Evolutionary conservation across 331 rosid species (phyloP).

Genomic region (Quercus phellos): DNA sequence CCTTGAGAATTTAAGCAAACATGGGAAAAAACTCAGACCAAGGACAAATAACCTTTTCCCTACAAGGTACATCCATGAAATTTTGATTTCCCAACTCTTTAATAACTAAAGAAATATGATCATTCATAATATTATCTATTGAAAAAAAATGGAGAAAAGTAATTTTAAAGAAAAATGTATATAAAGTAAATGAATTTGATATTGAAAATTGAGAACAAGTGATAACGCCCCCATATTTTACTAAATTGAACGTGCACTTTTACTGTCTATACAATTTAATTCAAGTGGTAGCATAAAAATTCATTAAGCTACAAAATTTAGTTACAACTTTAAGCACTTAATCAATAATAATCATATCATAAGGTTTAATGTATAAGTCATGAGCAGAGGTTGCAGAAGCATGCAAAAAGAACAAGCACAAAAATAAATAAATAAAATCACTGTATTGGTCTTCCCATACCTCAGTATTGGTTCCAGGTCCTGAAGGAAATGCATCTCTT

Average conservation of each 20-base stretch:
- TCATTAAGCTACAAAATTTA: neutral
- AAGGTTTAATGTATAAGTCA: neutral
- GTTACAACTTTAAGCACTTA: neutral
- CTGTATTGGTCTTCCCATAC: constrained; percentile 35
- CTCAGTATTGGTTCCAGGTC: constrained; percentile 86
- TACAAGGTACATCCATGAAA: too few relatives aligned
- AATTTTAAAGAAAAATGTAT: neutral
- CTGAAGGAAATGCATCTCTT: constrained; percentile 67
- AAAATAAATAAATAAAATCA: too few relatives aligned
- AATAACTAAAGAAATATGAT: neutral
- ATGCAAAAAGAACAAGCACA: neutral
- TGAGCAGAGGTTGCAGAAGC: neutral
- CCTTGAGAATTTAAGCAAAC: neutral
- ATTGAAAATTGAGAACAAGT: neutral
- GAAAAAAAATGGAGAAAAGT: neutral
- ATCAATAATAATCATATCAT: neutral
- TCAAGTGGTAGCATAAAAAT: neutral
- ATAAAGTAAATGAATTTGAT: neutral
- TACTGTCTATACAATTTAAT: neutral
- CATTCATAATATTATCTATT: neutral
- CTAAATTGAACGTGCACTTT: neutral
- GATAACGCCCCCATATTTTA: neutral
- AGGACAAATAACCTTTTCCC: neutral
- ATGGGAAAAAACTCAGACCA: neutral
- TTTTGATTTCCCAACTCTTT: neutral